These are phyloP conservation scores for Hygrophorus pudorinus DNA, from an alignment of 768 basidiomycete species.

Conservation along the genomic window DNA sequence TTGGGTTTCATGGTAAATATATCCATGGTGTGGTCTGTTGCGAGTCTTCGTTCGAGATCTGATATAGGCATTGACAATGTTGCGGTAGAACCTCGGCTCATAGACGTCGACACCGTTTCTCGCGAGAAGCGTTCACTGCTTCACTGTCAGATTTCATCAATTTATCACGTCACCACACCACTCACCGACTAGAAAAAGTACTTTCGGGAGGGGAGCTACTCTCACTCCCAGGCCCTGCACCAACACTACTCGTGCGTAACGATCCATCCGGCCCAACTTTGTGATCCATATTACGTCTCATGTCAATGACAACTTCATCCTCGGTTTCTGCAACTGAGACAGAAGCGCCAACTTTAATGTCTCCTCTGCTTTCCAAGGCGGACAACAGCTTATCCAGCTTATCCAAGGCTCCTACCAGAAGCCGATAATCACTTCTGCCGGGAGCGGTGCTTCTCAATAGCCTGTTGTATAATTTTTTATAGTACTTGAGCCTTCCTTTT, in stretches of 20 bases:
- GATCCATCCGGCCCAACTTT: slow-evolving; percentile 11
- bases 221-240: slow-evolving; percentile 31
- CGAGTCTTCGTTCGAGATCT: slow-evolving; percentile 74
- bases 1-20: slow-evolving; percentile 94
- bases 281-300: slow-evolving; percentile 28
- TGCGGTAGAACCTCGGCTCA: slow-evolving; percentile 41
- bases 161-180: slow-evolving; percentile 2
- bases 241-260: slow-evolving; percentile 15
- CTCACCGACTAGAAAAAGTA: slow-evolving; percentile 49
- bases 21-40: slow-evolving; percentile 74
- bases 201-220: slow-evolving; percentile 43
- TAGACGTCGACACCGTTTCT: slow-evolving; percentile 46
- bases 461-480: slow-evolving; percentile 80
- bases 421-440: slow-evolving; percentile 76
- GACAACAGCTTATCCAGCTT: slow-evolving; percentile 67
- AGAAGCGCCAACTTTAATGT: slow-evolving; percentile 37
- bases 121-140: slow-evolving; percentile 49
- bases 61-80: slow-evolving; percentile 48
- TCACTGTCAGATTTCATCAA: background rate
- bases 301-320: slow-evolving; percentile 51
- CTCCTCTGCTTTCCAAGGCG: slow-evolving; percentile 50
- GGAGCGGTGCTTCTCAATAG: slow-evolving; percentile 80
- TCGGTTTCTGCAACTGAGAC: slow-evolving; percentile 24
- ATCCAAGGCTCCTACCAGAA: slow-evolving; percentile 73
- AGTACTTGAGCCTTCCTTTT: slow-evolving; percentile 77